These are phyloP conservation scores for Lentinula sp. DNA, from an alignment of 768 basidiomycete species.

Conservation along the genomic window DNA sequence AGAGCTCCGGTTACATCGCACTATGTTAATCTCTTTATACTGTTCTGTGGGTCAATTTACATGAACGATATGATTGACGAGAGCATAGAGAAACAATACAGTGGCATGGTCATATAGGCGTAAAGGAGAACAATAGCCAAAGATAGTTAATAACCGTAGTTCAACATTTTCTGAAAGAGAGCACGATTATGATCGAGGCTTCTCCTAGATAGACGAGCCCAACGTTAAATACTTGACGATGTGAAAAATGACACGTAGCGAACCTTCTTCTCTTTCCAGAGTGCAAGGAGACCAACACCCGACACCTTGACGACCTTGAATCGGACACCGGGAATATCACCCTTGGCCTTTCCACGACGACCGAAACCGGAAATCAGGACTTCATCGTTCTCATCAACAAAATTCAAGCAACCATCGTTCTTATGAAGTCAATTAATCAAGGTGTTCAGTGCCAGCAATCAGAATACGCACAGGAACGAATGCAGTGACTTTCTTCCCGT, in stretches of 20 bases:
- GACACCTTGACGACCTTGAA: slow-evolving; percentile 99
- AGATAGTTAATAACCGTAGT: neutral
- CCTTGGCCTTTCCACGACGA: slow-evolving; percentile 99
- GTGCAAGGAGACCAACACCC: slow-evolving; percentile 94
- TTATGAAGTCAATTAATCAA: slow-evolving; percentile 19
- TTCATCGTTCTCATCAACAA: slow-evolving; percentile 99
- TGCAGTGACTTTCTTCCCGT: slow-evolving; percentile 99
- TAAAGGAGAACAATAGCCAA: neutral
- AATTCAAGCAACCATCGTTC: slow-evolving; percentile 98
- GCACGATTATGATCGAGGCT: slow-evolving; percentile 55
- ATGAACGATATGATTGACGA: neutral
- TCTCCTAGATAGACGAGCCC: slow-evolving; percentile 44
- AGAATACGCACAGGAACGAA: slow-evolving; percentile 84
- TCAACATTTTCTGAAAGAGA: neutral
- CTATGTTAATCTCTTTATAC: neutral
- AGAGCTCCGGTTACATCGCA: neutral
- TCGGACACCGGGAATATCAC: slow-evolving; percentile 99
- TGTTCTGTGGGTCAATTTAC: neutral
- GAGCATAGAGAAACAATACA: slow-evolving; percentile 15
- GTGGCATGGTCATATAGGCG: slow-evolving; percentile 18
- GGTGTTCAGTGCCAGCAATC: neutral
- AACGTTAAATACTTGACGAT: neutral
- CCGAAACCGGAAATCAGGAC: slow-evolving; percentile 99
- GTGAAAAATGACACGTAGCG: slow-evolving; percentile 16
- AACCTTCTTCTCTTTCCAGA: slow-evolving; percentile 99